These are phyloP conservation scores for Diplodia scrobiculata DNA, from an alignment of 2,329 filamentous ascomycete genomes.

Conservation along the genomic window DNA sequence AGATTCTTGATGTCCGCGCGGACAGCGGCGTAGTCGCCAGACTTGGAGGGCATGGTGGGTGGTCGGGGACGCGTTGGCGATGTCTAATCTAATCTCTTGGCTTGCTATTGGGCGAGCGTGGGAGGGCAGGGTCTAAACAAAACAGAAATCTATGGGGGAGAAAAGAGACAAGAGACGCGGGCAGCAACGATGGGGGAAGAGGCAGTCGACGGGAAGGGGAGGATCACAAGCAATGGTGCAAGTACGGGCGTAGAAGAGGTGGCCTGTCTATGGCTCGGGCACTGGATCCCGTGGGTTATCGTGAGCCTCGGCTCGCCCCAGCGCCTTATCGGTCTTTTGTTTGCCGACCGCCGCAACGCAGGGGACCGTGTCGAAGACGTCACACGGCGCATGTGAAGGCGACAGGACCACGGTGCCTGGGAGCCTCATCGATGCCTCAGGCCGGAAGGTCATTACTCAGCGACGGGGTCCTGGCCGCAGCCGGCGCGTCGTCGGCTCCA, in stretches of 20 bases:
- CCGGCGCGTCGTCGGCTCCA: no score
- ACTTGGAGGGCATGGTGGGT: slow-evolving; percentile 33
- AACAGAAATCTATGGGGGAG: not conserved
- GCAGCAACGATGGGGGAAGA: not conserved
- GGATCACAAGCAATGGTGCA: not conserved
- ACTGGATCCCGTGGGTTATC: slow-evolving; percentile 20
- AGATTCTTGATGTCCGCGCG: slow-evolving; percentile 57
- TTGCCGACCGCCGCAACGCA: slow-evolving; percentile 20
- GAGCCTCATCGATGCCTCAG: slow-evolving; percentile 4
- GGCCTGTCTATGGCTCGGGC: slow-evolving; percentile 15
- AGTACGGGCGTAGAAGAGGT: not conserved
- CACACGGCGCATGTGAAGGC: slow-evolving; percentile 24
- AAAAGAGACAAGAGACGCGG: not conserved
- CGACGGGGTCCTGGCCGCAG: not conserved
- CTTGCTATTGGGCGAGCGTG: not conserved
- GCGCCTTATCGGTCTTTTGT: slow-evolving; percentile 13
- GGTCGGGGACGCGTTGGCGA: slow-evolving; percentile 6
- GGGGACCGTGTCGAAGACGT: slow-evolving; percentile 15
- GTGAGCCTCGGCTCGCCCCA: slow-evolving; percentile 24
- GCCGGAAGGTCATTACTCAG: not conserved
- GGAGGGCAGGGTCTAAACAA: not conserved
- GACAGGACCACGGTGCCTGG: not conserved
- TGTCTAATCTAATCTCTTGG: slow-evolving; percentile 22
- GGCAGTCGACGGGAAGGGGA: not conserved
- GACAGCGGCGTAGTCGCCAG: slow-evolving; percentile 50